Evolutionary conservation across 352 stramenopile genomes (phyloP).

Genomic region (Pythium graminicola): DNA sequence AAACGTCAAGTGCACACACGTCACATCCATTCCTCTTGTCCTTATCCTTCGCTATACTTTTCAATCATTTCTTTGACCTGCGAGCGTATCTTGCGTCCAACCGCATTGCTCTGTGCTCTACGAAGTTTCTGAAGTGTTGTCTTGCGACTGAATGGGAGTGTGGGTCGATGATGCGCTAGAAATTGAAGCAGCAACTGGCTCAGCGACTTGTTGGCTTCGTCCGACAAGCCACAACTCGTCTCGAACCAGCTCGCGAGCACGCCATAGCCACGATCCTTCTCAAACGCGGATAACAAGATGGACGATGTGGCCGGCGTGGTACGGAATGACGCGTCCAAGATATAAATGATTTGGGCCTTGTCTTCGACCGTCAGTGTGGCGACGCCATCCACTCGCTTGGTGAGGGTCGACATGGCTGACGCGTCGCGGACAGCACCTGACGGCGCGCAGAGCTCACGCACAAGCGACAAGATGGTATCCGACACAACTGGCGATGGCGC

Average conservation of each 20-base stretch:
- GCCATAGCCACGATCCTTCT: conserved; percentile 49
- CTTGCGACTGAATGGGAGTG: conserved; percentile 42
- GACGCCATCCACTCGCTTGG: conserved; percentile 25
- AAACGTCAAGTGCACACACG: not conserved
- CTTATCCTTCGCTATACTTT: conserved; percentile 13
- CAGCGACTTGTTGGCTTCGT: conserved; percentile 43
- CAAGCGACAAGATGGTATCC: conserved; percentile 30
- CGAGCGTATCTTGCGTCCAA: conserved; percentile 29
- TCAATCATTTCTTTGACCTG: conserved; percentile 41
- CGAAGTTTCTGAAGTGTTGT: conserved; percentile 24
- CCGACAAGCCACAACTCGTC: conserved; percentile 33
- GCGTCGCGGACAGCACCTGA: conserved; percentile 32
- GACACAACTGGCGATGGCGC: conserved; percentile 34
- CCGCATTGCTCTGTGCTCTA: conserved; percentile 20
- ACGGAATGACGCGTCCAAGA: conserved; percentile 48
- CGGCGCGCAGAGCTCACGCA: conserved; percentile 32
- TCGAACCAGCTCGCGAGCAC: conserved; percentile 56
- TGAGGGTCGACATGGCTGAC: conserved; percentile 35
- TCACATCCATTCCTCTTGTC: conserved; percentile 1
- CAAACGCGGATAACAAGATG: conserved; percentile 34
- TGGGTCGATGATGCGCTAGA: conserved; percentile 43
- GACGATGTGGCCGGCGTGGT: conserved; percentile 14
- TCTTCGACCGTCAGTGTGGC: conserved; percentile 42
- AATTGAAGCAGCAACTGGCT: conserved; percentile 48
- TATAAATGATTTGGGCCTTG: conserved; percentile 45